phyloP scores from a whole-genome alignment of 1,284 basidiomycete species.

The Pascua guehoae region DNA sequence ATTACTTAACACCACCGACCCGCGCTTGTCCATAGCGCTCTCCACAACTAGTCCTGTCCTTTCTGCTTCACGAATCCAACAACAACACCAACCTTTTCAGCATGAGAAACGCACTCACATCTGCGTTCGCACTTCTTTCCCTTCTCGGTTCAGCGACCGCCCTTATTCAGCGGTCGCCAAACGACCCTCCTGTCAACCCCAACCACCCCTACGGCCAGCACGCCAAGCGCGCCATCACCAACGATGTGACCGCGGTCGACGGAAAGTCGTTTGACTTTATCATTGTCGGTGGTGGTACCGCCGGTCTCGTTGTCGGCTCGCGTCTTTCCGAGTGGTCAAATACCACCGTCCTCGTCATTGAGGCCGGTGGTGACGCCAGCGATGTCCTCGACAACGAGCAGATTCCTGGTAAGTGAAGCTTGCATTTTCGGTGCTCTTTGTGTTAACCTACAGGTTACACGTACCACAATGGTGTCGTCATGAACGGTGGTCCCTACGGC shows the following conservation, averaged over 20 bases:
- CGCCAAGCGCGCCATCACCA: slow-evolving; percentile 27
- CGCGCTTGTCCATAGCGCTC: too few relatives aligned
- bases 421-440: slow-evolving; percentile 10
- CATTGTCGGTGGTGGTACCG: slow-evolving; percentile 60
- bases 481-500: slow-evolving; percentile 56
- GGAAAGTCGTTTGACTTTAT: slow-evolving; percentile 46
- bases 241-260: slow-evolving; percentile 27
- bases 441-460: slow-evolving; percentile 30
- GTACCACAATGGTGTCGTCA: slow-evolving; percentile 39
- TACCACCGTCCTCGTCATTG: slow-evolving; percentile 65
- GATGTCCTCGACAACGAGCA: slow-evolving; percentile 51
- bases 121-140: too few relatives aligned
- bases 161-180: neutral
- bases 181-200: slow-evolving; percentile 17
- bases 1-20: too few relatives aligned
- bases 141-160: neutral
- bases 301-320: slow-evolving; percentile 67
- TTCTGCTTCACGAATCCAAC: too few relatives aligned
- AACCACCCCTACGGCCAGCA: slow-evolving; percentile 30
- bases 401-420: slow-evolving; percentile 49
- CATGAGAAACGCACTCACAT: too few relatives aligned
- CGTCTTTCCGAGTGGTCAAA: slow-evolving; percentile 65
- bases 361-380: slow-evolving; percentile 64
- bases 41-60: too few relatives aligned
- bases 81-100: too few relatives aligned